A percentile compares a stretch with the other conserved stretches of the same genome.
These are phyloP conservation scores for Plasmopara viticola DNA, from an alignment of 352 stramenopile species.

Conservation along the genomic window DNA sequence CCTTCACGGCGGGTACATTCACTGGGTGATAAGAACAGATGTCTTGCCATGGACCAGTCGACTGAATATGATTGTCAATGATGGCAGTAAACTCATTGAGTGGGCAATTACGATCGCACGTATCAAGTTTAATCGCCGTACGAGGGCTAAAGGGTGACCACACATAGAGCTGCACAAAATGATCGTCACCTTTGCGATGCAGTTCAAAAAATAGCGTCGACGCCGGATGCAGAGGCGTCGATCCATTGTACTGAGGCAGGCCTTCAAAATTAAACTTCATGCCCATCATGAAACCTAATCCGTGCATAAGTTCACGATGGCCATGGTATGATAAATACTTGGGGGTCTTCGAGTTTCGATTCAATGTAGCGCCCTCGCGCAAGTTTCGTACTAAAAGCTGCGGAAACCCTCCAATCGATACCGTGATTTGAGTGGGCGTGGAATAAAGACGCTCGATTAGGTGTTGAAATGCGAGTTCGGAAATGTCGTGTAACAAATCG, in stretches of 20 bases:
- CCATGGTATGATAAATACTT: conserved; percentile 80
- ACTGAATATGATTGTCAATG: conserved; percentile 46
- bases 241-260: conserved; percentile 55
- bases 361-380: conserved; percentile 31
- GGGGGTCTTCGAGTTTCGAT: conserved; percentile 26
- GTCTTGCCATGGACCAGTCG: conserved; percentile 63
- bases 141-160: conserved; percentile 57
- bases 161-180: conserved; percentile 62
- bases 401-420: conserved; percentile 60
- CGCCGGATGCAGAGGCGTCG: conserved; percentile 53
- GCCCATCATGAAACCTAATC: conserved; percentile 70
- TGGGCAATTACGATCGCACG: conserved; percentile 50
- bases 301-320: conserved; percentile 75
- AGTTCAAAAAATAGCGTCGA: conserved; percentile 78
- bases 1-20: conserved; percentile 23
- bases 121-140: conserved; percentile 52
- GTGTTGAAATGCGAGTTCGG: conserved; percentile 59
- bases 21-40: conserved; percentile 66
- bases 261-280: conserved; percentile 74
- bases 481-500: conserved; percentile 42
- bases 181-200: conserved; percentile 28
- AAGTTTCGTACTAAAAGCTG: conserved; percentile 59
- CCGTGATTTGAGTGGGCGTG: conserved; percentile 56
- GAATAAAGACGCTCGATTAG: conserved; percentile 71
- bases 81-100: conserved; percentile 48